These are phyloP conservation scores for Chaetomium strumarium DNA, from an alignment of 2,329 filamentous ascomycete species.

Conservation along the genomic window DNA sequence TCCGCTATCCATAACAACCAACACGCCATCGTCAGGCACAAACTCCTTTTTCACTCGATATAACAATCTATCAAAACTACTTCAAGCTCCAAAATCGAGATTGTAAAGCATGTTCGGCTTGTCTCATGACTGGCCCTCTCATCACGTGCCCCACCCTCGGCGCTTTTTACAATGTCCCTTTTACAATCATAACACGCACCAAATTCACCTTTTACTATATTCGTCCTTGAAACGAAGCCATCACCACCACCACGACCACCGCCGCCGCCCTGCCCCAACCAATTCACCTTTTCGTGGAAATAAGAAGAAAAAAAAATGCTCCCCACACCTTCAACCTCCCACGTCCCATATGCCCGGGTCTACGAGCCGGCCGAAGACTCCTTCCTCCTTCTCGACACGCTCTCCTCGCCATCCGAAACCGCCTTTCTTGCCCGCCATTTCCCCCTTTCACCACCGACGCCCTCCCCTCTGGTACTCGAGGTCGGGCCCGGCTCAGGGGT, in stretches of 20 bases:
- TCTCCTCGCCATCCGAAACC: constrained; percentile 66
- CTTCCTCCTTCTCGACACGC: constrained; percentile 85
- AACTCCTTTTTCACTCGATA: too few species aligned
- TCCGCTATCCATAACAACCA: not conserved
- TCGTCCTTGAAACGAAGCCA: constrained; percentile 23
- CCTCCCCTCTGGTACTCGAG: constrained; percentile 61
- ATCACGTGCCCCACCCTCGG: constrained; percentile 15
- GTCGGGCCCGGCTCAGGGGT: constrained; percentile 89
- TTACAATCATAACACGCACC: not conserved
- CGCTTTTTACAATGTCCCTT: not conserved
- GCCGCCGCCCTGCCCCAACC: not conserved
- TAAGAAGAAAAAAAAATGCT: constrained; percentile 54
- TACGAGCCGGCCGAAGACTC: constrained; percentile 97
- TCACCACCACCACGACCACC: constrained; percentile 21
- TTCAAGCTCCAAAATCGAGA: not conserved
- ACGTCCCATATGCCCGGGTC: constrained; percentile 80
- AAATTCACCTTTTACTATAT: constrained; percentile 4
- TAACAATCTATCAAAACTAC: too few species aligned
- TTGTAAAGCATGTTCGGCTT: not conserved
- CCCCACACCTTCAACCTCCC: constrained; percentile 86
- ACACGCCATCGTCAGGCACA: not conserved
- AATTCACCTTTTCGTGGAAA: not conserved
- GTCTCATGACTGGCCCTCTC: not conserved
- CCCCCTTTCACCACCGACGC: constrained; percentile 18
- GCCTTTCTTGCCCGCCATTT: constrained; percentile 64